Percentiles rank a stretch among this genome's conserved stretches.
These are phyloP conservation scores for Bretschneidera sinensis DNA, from an alignment of 345 rosid genomes.

Conservation along the genomic window DNA sequence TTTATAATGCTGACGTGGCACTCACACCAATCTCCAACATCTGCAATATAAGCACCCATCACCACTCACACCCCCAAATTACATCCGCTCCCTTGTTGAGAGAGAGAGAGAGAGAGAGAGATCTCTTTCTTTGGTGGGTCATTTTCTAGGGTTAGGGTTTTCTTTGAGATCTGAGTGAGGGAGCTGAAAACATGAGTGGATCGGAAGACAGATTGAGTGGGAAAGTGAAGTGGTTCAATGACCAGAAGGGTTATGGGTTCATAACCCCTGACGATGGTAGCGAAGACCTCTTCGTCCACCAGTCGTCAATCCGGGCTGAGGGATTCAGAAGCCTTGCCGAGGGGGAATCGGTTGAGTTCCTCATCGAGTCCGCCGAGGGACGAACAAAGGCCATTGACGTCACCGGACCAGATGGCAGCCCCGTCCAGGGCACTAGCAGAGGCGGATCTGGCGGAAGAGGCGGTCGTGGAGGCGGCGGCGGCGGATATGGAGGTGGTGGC, in stretches of 20 bases:
- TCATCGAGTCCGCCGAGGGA: conserved; percentile 30
- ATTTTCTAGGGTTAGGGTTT: conserved; percentile 17
- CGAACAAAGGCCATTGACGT: conserved; percentile 83
- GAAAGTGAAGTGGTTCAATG: conserved; percentile 67
- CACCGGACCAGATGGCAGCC: conserved; percentile 56
- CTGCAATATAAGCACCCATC: conserved; percentile 32
- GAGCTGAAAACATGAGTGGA: conserved; percentile 17
- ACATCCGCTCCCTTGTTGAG: neutral
- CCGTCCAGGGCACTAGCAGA: conserved; percentile 37
- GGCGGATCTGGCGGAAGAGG: conserved; percentile 35
- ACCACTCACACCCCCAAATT: conserved; percentile 20
- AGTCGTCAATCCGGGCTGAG: conserved; percentile 71
- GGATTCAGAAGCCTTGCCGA: conserved; percentile 70
- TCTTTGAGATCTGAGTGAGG: neutral
- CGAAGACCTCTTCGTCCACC: conserved; percentile 87
- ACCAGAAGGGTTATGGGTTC: conserved; percentile 85
- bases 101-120: neutral
- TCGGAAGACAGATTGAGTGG: conserved; percentile 50
- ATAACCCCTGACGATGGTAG: conserved; percentile 84
- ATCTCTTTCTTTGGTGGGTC: conserved; percentile 4
- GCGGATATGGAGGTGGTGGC: conserved; percentile 35
- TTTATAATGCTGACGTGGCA: conserved; percentile 27
- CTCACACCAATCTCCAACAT: conserved; percentile 17
- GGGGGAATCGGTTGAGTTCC: conserved; percentile 64
- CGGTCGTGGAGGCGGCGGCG: conserved; percentile 24